A percentile compares a stretch with the other conserved stretches of the same genome.
Evolutionary conservation across 768 basidiomycete species (phyloP).

Genomic region (Cystofilobasidium ferigula): DNA sequence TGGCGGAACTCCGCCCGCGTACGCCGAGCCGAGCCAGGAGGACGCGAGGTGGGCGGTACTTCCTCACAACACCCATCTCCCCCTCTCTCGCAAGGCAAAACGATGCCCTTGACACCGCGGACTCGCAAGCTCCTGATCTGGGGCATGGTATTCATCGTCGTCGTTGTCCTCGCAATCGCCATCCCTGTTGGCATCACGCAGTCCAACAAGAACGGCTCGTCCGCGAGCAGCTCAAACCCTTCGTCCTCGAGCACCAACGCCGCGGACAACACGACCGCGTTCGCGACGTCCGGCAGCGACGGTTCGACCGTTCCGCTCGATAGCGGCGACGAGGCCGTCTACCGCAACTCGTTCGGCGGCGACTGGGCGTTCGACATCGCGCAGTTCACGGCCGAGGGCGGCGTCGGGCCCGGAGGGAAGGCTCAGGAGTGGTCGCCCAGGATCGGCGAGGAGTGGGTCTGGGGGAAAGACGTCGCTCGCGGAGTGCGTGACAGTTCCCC

Average conservation of each 20-base stretch:
- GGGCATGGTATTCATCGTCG: neutral
- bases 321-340: constrained; percentile 69
- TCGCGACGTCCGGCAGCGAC: constrained; percentile 48
- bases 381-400: constrained; percentile 51
- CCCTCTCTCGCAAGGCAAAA: too few relatives aligned
- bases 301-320: constrained; percentile 67
- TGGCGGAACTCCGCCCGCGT: too few relatives aligned
- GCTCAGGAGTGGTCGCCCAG: constrained; percentile 55
- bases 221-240: constrained; percentile 6
- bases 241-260: constrained; percentile 25
- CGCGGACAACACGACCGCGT: constrained; percentile 28
- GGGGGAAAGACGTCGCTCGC: constrained; percentile 58
- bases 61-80: too few relatives aligned
- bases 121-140: neutral
- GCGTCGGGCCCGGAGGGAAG: constrained; percentile 16
- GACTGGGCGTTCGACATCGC: constrained; percentile 77
- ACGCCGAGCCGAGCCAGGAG: too few relatives aligned
- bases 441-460: constrained; percentile 71
- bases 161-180: constrained; percentile 38
- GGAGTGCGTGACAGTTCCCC: constrained; percentile 31
- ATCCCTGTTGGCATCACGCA: constrained; percentile 50
- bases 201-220: constrained; percentile 25
- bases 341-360: constrained; percentile 73
- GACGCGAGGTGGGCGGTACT: too few relatives aligned
- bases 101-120: neutral